phyloP scores from a whole-genome alignment of 306 rosid species.

The Quercus bicolor region DNA sequence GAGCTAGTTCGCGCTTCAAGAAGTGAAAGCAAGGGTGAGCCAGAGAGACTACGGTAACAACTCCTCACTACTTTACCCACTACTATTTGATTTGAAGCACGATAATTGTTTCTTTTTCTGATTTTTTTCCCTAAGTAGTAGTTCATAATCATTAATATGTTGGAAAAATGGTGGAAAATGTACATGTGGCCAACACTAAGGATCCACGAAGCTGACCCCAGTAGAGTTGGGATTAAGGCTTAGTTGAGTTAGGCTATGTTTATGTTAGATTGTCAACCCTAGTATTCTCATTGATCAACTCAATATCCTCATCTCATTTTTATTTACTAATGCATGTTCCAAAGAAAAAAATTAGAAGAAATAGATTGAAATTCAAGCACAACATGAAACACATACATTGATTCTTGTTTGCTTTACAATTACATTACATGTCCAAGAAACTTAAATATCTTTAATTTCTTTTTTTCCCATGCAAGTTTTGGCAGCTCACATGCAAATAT shows the following conservation, averaged over 20 bases:
- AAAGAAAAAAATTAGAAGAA: neutral
- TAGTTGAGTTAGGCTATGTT: no score
- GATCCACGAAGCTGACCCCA: no score
- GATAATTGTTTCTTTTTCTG: neutral
- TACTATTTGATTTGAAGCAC: slow-evolving; percentile 1
- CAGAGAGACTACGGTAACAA: slow-evolving; percentile 75
- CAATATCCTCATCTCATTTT: neutral
- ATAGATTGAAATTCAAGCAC: neutral
- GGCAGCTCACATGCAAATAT: slow-evolving; percentile 21
- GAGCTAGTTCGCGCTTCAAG: slow-evolving; percentile 74
- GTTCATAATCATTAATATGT: no score
- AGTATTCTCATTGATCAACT: no score
- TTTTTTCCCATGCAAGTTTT: slow-evolving; percentile 6
- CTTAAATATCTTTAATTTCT: neutral
- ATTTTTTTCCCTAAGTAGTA: no score
- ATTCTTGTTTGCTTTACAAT: neutral
- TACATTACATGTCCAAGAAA: neutral
- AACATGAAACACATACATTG: neutral
- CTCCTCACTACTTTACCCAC: slow-evolving; percentile 19
- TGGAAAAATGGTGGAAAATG: no score
- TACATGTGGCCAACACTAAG: no score
- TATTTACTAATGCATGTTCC: neutral
- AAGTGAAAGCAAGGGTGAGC: slow-evolving; percentile 54
- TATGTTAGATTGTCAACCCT: no score
- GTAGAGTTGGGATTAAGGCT: no score